Evolutionary conservation across 257 asterid genomes (phyloP).

Genomic region (Vinca minor): DNA sequence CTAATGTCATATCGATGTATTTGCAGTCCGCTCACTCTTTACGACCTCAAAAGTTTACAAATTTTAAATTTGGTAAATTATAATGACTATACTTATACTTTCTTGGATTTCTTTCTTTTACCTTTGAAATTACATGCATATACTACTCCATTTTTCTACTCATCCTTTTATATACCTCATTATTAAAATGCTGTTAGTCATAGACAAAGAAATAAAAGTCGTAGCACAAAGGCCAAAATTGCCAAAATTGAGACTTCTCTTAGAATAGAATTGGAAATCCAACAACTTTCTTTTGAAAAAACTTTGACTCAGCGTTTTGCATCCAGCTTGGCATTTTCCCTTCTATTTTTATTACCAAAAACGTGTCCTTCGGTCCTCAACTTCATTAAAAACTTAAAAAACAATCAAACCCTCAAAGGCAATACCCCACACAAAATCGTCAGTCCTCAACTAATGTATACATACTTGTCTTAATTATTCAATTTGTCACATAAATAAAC

Average conservation of each 20-base stretch:
- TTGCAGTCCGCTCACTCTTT: not conserved
- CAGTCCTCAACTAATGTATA: too few species aligned
- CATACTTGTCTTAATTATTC: too few species aligned
- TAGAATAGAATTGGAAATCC: constrained; percentile 3
- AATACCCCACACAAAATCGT: too few species aligned
- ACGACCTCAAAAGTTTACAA: constrained; percentile 5
- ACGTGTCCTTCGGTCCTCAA: constrained; percentile 15
- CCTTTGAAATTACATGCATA: constrained; percentile 9
- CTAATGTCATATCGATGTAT: not conserved
- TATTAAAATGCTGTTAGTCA: not conserved
- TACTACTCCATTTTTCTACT: not conserved
- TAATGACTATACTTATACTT: constrained; percentile 1
- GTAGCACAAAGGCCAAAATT: not conserved
- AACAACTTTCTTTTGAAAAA: constrained; percentile 14
- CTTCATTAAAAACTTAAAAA: constrained; percentile 17
- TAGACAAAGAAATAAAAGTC: not conserved
- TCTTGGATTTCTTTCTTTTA: not conserved
- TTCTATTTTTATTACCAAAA: constrained; percentile 6
- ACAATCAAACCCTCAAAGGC: constrained; percentile 11
- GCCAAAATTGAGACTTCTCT: not conserved
- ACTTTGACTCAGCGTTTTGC: constrained; percentile 24
- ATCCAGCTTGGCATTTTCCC: constrained; percentile 3
- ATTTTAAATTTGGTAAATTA: constrained; percentile 8
- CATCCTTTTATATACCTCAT: not conserved
- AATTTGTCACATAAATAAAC: too few species aligned